These are phyloP conservation scores for Hypoxylon cercidicola DNA, from an alignment of 495 filamentous ascomycete species.

Conservation along the genomic window DNA sequence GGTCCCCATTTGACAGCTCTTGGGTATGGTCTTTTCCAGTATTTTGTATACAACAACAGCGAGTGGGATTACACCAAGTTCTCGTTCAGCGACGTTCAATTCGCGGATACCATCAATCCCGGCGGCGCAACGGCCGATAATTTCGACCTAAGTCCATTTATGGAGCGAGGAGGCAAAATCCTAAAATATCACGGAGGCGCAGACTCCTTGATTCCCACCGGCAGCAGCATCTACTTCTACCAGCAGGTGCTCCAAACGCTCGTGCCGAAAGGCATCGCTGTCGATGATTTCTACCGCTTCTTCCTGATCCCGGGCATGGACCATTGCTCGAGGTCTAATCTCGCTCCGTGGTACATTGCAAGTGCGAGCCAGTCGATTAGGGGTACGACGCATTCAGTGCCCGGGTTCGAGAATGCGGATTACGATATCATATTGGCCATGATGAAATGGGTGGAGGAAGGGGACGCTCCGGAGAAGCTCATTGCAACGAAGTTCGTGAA, in stretches of 20 bases:
- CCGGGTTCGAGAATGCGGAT: conserved; percentile 51
- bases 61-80: conserved; percentile 54
- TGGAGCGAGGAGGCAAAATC: conserved; percentile 62
- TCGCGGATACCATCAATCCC: conserved; percentile 49
- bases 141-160: conserved; percentile 59
- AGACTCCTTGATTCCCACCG: conserved; percentile 62
- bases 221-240: conserved; percentile 56
- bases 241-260: conserved; percentile 41
- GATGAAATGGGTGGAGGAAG: conserved; percentile 59
- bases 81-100: conserved; percentile 42
- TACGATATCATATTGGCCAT: conserved; percentile 56
- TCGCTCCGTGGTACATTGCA: conserved; percentile 55
- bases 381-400: conserved; percentile 44
- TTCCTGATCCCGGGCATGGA: conserved; percentile 61
- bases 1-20: conserved; percentile 28
- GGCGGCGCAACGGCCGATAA: conserved; percentile 54
- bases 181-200: conserved; percentile 65
- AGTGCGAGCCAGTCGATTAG: conserved; percentile 46
- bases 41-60: conserved; percentile 56
- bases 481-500: conserved; percentile 54
- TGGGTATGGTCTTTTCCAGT: conserved; percentile 49
- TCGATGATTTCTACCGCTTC: conserved; percentile 53
- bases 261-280: conserved; percentile 38
- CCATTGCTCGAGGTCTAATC: conserved; percentile 44
- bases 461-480: conserved; percentile 50